Evolutionary conservation across 2,329 filamentous ascomycete genomes (phyloP), one percentile per base, ranked within the genome.

Genomic region (Trichoderma arundinaceum): DNA sequence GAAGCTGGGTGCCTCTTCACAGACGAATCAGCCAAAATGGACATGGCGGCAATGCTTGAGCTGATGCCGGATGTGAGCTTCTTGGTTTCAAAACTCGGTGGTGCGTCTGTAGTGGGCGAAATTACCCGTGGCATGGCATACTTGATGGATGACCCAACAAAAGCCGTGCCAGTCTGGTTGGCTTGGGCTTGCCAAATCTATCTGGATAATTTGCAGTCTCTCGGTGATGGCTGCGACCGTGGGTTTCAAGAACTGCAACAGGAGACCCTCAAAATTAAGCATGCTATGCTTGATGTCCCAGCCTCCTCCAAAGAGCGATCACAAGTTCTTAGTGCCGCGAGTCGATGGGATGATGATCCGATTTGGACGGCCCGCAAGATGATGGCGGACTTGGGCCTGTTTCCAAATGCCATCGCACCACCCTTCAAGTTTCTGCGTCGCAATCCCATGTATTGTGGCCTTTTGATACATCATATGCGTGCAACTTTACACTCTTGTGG

Each of bases 1-100:
- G 39, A 17, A 43, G 15, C 15, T 57, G 39, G 54, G 54, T n/a
- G 39, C 22, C 22, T 44, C 54, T 17, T 19, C 38, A 7, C 22
- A 12, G 39, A 57, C 38, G 38, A 43, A 43, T 43, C 54, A 22
- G 19, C 54, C 44, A 13, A 57, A 57, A 33, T 57, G 54, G 54
- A 57, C 15, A 57, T 57, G 54, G 17, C 38, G 38, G 54, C 54
- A 43, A 57, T 57, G 39, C 54, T 57, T 6, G 54, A 57, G n/a
- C 5, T 57, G 1, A 12, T 57, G 54, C 54, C 54, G 41, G 54
- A 57, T 7, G 15, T 57, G 28, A 57, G 54, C 39, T 57, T 57
- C 32, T 22, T 44, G 54, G 39, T 15, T n/a, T 44, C 19, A 13
- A 57, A 57, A 44, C 15, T 44, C 9, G 54, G 28, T 15, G 1